Percentiles rank a stretch among this genome's conserved stretches.
Evolutionary conservation across 257 asterid species (phyloP).

Genomic region (Buddleja alternifolia): DNA sequence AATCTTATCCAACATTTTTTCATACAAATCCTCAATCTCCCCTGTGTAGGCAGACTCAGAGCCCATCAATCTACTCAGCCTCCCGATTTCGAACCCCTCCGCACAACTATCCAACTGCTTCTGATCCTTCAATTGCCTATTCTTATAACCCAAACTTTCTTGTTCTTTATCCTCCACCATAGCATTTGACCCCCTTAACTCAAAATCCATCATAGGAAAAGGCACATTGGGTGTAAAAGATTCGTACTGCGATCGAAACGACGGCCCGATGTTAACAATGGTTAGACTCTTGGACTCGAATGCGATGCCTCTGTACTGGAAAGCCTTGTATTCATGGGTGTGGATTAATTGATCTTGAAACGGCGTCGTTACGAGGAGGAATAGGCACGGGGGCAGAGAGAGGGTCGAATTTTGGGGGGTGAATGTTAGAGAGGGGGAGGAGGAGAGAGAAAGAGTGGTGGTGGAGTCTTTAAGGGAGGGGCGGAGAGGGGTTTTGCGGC

Average conservation of each 20-base stretch:
- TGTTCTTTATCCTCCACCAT: constrained; percentile 66
- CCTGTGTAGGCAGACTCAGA: constrained; percentile 56
- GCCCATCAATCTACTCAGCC: constrained; percentile 65
- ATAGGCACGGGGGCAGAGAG: constrained; percentile 63
- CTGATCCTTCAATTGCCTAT: constrained; percentile 51
- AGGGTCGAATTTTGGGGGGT: constrained; percentile 53
- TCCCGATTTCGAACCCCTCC: constrained; percentile 65
- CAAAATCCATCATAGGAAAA: constrained; percentile 66
- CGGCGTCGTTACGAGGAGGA: constrained; percentile 83
- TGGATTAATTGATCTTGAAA: constrained; percentile 75
- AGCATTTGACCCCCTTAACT: constrained; percentile 48
- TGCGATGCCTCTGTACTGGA: constrained; percentile 43
- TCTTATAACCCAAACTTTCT: constrained; percentile 37
- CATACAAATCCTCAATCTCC: constrained; percentile 81
- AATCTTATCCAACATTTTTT: constrained; percentile 75
- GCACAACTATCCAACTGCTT: constrained; percentile 65
- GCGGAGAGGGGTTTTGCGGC: constrained; percentile 67
- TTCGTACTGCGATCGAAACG: constrained; percentile 74
- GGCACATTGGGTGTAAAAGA: constrained; percentile 66
- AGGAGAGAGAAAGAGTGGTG: constrained; percentile 44
- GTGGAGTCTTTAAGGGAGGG: constrained; percentile 62
- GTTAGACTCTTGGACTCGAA: constrained; percentile 68
- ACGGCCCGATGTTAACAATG: constrained; percentile 81
- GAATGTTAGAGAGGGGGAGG: constrained; percentile 45
- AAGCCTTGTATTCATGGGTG: constrained; percentile 84